Base-by-base conservation (phyloP, 2,329 filamentous ascomycete genomes). In the Aspergillus ibericus region DNA sequence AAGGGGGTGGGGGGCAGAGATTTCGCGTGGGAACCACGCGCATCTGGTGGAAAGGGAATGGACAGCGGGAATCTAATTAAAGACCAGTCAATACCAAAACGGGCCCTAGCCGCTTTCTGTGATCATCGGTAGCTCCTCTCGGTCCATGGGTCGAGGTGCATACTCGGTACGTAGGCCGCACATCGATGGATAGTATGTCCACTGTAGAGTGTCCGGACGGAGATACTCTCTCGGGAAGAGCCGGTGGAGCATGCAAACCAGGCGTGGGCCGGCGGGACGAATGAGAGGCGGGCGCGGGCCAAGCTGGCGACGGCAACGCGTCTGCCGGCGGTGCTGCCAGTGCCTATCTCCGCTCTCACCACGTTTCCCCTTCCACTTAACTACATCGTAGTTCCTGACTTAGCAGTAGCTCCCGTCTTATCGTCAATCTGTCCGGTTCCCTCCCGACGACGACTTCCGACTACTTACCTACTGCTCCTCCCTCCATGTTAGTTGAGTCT, bases 271-370 rank as follows among this genome's bases (percentile, higher is more conserved):
- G 27, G 25, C 44, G 16, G 44, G 27, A 29, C 44, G 44, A 48
- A 47, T 47, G 42, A 29, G 48, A 55, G 34, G 27, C 51, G 29
- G 53, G 38, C 52, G 64, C 64, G 64, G 64, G 64, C 60, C 64
- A 66, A 64, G 64, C 58, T 66, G 64, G 64, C 64, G 62, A 62
- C 53, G 59, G 62, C 38, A 58, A 59, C 59, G 38, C 38, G 38
- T 42, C 38, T 20, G 10, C 18, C 22, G 38, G 3, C 22, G 3
- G 22, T 25, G 3, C 22, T 18, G 16, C n/a, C 13, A 29, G 34
- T 32, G 16, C 20, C 12, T 29, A 5, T 25, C 9, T 59, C 44
- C 16, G 27, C 38, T 27, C 20, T 32, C 55, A 29, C 16, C 46
- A 32, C 22, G 34, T 55, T 35, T 34, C 32, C 13, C 27, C 47